Percentiles rank a stretch among this genome's conserved stretches.
phyloP scores from a whole-genome alignment of 2,329 filamentous ascomycete genomes.

The Torrubiella hemipterigena region DNA sequence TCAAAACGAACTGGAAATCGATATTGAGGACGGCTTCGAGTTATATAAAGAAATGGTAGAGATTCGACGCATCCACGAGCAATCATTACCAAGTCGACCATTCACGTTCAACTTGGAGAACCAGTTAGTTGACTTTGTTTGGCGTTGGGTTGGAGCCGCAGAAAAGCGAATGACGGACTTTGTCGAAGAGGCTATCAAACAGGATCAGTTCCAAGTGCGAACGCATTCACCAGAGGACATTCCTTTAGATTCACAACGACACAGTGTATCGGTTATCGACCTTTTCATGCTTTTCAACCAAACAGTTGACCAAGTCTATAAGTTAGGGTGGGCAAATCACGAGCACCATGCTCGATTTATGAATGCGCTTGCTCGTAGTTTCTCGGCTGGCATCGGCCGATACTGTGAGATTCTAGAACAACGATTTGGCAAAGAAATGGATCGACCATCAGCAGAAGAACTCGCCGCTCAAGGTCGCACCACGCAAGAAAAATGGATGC shows the following conservation, averaged over 20 bases:
- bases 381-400: constrained; percentile 68
- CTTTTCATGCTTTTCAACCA: constrained; percentile 91
- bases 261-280: constrained; percentile 88
- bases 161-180: constrained; percentile 71
- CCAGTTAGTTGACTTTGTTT: constrained; percentile 82
- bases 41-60: constrained; percentile 81
- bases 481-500: constrained; percentile 84
- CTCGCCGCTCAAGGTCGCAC: constrained; percentile 66
- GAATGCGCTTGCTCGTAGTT: constrained; percentile 79
- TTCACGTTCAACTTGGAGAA: constrained; percentile 86
- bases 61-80: constrained; percentile 68
- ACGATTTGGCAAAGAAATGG: constrained; percentile 84
- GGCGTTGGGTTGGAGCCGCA: constrained; percentile 81
- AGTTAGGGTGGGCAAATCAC: constrained; percentile 86
- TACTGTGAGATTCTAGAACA: constrained; percentile 90
- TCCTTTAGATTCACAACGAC: constrained; percentile 67
- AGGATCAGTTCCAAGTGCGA: constrained; percentile 74
- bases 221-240: constrained; percentile 49
- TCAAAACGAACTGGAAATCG: constrained; percentile 60
- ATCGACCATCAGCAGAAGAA: constrained; percentile 79
- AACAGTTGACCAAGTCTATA: constrained; percentile 73
- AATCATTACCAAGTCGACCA: constrained; percentile 57
- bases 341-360: constrained; percentile 93
- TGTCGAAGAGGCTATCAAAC: constrained; percentile 82
- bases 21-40: constrained; percentile 86